These are phyloP conservation scores for Puccinia novopanici DNA, from an alignment of 1,284 basidiomycete species.

Conservation along the genomic window DNA sequence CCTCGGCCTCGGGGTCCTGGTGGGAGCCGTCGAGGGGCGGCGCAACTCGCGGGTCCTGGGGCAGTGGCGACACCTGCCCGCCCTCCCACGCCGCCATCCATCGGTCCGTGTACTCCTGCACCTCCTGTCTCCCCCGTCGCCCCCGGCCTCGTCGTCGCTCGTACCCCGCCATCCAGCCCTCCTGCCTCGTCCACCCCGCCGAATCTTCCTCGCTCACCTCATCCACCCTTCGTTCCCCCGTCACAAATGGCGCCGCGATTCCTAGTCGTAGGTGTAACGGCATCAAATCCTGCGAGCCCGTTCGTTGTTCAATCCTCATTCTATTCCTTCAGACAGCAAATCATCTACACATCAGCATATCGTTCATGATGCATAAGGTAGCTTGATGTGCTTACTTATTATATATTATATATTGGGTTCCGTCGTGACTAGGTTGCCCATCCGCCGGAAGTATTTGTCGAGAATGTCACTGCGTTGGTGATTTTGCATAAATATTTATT, in stretches of 20 bases:
- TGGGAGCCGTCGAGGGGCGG: background rate
- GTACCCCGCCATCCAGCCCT: background rate
- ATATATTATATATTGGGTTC: no score
- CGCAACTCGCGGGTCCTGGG: background rate
- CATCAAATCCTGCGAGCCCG: no score
- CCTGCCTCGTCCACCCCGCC: background rate
- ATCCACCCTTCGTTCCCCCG: background rate
- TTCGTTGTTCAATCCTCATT: no score
- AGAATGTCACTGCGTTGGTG: no score
- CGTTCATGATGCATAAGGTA: no score
- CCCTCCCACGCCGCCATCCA: slow-evolving; percentile 19
- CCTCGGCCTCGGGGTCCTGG: background rate
- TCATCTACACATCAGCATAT: no score
- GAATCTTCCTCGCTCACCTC: background rate
- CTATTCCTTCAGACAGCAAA: no score
- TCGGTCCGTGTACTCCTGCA: slow-evolving; percentile 22
- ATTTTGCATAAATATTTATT: no score
- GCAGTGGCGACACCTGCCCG: background rate
- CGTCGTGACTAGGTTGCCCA: no score
- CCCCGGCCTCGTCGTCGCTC: background rate
- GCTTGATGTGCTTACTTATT: no score
- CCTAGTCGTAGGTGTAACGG: slow-evolving; percentile 1
- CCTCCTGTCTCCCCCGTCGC: background rate
- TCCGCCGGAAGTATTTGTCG: no score
- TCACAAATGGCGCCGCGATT: background rate